Conservation (phyloP, 495 filamentous ascomycete species). For the Staphylotrichum longicolle region DNA sequence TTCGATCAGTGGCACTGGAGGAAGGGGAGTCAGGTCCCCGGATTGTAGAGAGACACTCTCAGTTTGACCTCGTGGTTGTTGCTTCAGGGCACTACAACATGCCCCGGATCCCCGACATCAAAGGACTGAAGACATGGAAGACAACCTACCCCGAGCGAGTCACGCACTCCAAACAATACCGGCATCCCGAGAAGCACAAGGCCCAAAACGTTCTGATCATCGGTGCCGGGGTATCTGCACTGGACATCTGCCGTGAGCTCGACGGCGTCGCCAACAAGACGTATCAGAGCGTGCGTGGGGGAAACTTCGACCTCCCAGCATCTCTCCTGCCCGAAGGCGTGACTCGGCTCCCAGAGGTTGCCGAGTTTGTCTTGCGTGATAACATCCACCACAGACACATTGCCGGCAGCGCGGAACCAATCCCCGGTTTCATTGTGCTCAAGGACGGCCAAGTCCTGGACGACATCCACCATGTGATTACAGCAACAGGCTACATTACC, state of each 20-base stretch:
- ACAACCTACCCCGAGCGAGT: constrained; percentile 49
- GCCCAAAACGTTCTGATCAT: constrained; percentile 57
- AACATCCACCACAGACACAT: background rate
- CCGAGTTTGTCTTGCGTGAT: constrained; percentile 27
- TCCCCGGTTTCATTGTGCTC: constrained; percentile 31
- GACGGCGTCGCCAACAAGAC: constrained; percentile 47
- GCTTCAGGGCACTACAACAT: constrained; percentile 60
- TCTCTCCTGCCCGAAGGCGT: constrained; percentile 49
- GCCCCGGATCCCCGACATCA: constrained; percentile 54
- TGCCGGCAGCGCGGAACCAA: constrained; percentile 9
- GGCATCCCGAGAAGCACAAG: constrained; percentile 47
- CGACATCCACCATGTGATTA: constrained; percentile 53
- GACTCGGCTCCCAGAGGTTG: constrained; percentile 52
- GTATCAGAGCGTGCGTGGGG: constrained; percentile 60
- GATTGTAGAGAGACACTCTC: constrained; percentile 30
- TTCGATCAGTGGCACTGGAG: constrained; percentile 43
- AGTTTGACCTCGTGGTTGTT: constrained; percentile 57
- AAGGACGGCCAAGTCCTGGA: constrained; percentile 44
- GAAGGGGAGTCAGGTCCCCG: constrained; percentile 22
- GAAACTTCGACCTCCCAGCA: constrained; percentile 54
- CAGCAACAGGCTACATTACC: constrained; percentile 67
- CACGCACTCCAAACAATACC: constrained; percentile 61
- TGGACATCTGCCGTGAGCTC: constrained; percentile 60
- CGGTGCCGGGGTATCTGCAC: constrained; percentile 59
- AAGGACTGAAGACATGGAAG: constrained; percentile 54